A percentile compares a stretch with the other conserved stretches of the same genome.
phyloP scores from a whole-genome alignment of 768 basidiomycete genomes.

The Hemileccinum impolitum region DNA sequence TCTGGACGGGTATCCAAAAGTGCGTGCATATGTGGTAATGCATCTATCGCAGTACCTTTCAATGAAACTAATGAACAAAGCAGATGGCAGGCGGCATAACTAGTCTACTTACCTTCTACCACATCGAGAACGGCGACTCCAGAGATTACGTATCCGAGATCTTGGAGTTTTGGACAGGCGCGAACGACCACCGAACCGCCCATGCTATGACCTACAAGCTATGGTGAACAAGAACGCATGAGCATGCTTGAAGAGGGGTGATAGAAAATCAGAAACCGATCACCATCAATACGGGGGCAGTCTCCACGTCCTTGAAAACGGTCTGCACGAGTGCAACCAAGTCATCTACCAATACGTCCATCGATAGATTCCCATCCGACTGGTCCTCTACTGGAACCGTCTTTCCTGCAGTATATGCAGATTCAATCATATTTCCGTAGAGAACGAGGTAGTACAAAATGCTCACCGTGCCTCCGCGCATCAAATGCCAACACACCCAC shows the following conservation, averaged over 20 bases:
- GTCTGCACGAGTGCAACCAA: slow-evolving; percentile 65
- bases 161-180: slow-evolving; percentile 62
- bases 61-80: neutral
- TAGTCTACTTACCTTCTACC: slow-evolving; percentile 66
- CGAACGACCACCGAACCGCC: slow-evolving; percentile 87
- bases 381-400: slow-evolving; percentile 20
- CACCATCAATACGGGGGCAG: slow-evolving; percentile 74
- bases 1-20: slow-evolving; percentile 83
- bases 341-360: slow-evolving; percentile 71
- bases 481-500: slow-evolving; percentile 83
- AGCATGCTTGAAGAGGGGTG: neutral
- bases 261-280: neutral
- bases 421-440: neutral
- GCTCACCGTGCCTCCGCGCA: slow-evolving; percentile 82
- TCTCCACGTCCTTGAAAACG: slow-evolving; percentile 61
- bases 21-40: slow-evolving; percentile 87
- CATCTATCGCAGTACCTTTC: slow-evolving; percentile 87
- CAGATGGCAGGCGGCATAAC: neutral
- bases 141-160: slow-evolving; percentile 63
- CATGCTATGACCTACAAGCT: slow-evolving; percentile 96
- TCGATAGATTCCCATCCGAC: slow-evolving; percentile 46
- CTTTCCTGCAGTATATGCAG: slow-evolving; percentile 15
- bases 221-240: neutral
- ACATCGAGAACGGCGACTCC: slow-evolving; percentile 85
- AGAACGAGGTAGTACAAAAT: neutral